Base-by-base conservation (phyloP, 148 eudicot genomes). In the Heliamphora exappendiculata region DNA sequence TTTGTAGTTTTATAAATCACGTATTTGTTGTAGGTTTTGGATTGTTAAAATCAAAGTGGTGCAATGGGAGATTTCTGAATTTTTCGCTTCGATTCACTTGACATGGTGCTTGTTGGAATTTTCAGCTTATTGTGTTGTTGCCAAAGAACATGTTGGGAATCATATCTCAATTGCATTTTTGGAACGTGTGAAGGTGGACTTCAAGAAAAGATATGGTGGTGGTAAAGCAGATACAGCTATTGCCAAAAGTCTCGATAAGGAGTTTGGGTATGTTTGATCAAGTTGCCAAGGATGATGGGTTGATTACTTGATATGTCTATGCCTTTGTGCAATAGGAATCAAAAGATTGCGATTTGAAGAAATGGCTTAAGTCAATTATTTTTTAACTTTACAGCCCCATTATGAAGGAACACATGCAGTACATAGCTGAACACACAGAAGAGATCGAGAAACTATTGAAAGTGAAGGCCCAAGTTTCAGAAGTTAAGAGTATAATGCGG, bases 401-500 rank as follows among this genome's bases (percentile, higher is more conserved):
- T 49, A 88, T 89, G 84, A 89, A 89, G 81, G 88, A 87, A 74
- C 91, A 89, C 59, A 87, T 89, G 93, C 83, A 87, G 69, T 86
- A 87, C 68, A 86, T 83, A n/a, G 78, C 86, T 50, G 93, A 89
- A 67, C 89, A 88, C 75, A 87, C 87, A 1, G 88, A 84, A 49
- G 93, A 89, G 88, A 89, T 89, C 73, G 91, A 83, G 47, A 85
- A 87, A 78, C 81, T 89, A 59, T 45, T 84, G 12, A 89, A 89
- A 81, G 85, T 89, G 77, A 84, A 87, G 74, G 89, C 89, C 67
- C 89, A 89, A 83, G 89, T 88, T 74, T 86, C 91, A n/a, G 86
- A 87, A 77, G 89, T 89, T 59, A 86, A 86, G 72, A 89, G 81
- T 63, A 78, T 86, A 65, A 86, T 89, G 93, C 70, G 84, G 69